phyloP scores from a whole-genome alignment of 371 early-diverging fungal genomes.

The Mucor saturninus region DNA sequence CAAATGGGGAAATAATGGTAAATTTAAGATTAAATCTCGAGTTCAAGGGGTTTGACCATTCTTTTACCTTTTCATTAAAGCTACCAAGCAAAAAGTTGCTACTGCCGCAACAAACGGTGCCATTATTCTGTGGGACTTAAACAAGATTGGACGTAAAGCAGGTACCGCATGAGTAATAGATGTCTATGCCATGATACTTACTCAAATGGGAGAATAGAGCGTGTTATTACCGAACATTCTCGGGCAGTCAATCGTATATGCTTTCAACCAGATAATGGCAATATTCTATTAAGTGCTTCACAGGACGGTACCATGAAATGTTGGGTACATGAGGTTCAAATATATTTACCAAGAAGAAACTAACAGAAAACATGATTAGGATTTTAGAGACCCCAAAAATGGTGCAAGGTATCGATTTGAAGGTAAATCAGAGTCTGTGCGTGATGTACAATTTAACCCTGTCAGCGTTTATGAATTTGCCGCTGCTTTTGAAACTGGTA shows the following conservation, averaged over 20 bases:
- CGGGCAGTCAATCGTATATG: conserved; percentile 82
- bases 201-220: conserved; percentile 43
- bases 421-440: conserved; percentile 81
- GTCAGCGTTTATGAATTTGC: conserved; percentile 67
- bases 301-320: conserved; percentile 83
- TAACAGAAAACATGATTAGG: conserved; percentile 42
- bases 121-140: conserved; percentile 76
- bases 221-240: conserved; percentile 77
- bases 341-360: too few relatives aligned
- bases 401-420: conserved; percentile 66
- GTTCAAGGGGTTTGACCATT: not conserved
- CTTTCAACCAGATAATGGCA: conserved; percentile 75
- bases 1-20: conserved; percentile 79
- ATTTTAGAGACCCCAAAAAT: conserved; percentile 67
- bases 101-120: conserved; percentile 82
- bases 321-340: conserved; percentile 61
- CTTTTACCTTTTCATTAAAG: conserved; percentile 8
- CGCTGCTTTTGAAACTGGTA: conserved; percentile 89
- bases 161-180: conserved; percentile 23
- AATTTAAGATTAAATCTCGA: not conserved
- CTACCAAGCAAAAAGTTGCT: conserved; percentile 66
- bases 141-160: conserved; percentile 51
- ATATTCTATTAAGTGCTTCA: conserved; percentile 76
- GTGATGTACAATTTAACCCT: conserved; percentile 88
- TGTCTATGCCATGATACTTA: too few relatives aligned